A percentile compares a stretch with the other conserved stretches of the same genome.
Evolutionary conservation across 495 filamentous ascomycete species (phyloP).

Genomic region (Daldinia concentrica): DNA sequence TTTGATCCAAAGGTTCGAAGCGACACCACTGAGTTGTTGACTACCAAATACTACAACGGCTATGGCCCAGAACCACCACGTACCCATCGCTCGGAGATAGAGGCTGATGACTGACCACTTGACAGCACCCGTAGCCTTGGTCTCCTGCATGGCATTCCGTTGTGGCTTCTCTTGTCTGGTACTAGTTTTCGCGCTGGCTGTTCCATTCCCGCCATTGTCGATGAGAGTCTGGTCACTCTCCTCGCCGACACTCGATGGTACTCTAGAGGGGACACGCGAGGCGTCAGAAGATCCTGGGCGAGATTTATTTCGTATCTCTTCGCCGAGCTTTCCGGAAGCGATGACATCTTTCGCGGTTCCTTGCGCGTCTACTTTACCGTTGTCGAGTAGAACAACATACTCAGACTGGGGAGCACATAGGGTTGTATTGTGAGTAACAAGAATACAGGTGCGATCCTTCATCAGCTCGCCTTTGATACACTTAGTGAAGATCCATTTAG

Average conservation of each 20-base stretch:
- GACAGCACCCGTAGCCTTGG: slow-evolving; percentile 83
- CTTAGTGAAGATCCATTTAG: slow-evolving; percentile 96
- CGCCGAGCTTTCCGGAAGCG: slow-evolving; percentile 82
- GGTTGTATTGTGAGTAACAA: slow-evolving; percentile 95
- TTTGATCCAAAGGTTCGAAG: slow-evolving; percentile 92
- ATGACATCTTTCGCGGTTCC: slow-evolving; percentile 81
- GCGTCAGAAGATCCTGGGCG: slow-evolving; percentile 69
- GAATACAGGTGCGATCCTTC: slow-evolving; percentile 86
- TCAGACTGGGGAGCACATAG: slow-evolving; percentile 81
- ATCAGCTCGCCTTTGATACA: slow-evolving; percentile 92
- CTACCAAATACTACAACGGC: slow-evolving; percentile 76
- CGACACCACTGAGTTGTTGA: slow-evolving; percentile 85
- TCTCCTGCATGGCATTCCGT: slow-evolving; percentile 69
- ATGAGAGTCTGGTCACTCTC: slow-evolving; percentile 59
- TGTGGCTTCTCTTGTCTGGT: slow-evolving; percentile 59
- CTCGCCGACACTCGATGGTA: slow-evolving; percentile 72
- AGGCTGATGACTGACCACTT: slow-evolving; percentile 84
- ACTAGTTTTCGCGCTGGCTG: slow-evolving; percentile 45
- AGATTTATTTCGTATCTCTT: slow-evolving; percentile 77
- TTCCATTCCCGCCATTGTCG: slow-evolving; percentile 50
- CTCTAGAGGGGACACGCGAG: slow-evolving; percentile 76
- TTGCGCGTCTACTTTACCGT: slow-evolving; percentile 81
- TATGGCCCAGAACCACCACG: slow-evolving; percentile 91
- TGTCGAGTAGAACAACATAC: slow-evolving; percentile 85
- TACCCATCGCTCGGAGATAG: slow-evolving; percentile 89